phyloP scores from a whole-genome alignment of 495 filamentous ascomycete species.

The Neurospora intermedia region DNA sequence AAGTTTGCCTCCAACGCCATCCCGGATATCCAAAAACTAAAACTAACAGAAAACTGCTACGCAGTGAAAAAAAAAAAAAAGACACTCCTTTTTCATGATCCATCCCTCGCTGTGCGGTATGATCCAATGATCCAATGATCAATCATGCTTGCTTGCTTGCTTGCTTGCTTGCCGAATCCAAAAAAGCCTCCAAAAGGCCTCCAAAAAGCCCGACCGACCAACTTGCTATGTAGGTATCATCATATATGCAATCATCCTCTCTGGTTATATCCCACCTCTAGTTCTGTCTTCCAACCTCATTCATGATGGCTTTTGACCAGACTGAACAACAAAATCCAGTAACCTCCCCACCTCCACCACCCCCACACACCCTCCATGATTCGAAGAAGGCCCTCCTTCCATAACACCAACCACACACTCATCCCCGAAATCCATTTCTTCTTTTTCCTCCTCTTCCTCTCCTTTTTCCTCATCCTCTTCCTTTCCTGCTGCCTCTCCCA shows the following conservation, averaged over 20 bases:
- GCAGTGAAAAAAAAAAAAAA: background rate
- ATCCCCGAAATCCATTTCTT: slow-evolving; percentile 15
- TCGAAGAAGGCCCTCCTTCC: slow-evolving; percentile 23
- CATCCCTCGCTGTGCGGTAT: background rate
- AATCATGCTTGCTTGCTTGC: background rate
- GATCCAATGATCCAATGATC: background rate
- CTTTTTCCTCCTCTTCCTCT: too few relatives aligned
- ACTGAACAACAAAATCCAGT: slow-evolving; percentile 1
- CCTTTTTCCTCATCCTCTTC: background rate
- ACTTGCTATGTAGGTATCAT: background rate
- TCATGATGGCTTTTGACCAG: background rate
- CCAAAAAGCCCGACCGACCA: background rate
- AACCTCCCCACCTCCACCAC: slow-evolving; percentile 33
- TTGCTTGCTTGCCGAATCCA: background rate
- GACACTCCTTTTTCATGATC: background rate
- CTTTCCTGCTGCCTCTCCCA: background rate
- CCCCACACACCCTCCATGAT: slow-evolving; percentile 19
- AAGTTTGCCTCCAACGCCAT: background rate
- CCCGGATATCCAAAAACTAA: background rate
- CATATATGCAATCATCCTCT: background rate
- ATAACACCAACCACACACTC: slow-evolving; percentile 35
- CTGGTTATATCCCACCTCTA: background rate
- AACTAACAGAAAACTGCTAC: background rate
- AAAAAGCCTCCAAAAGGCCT: background rate
- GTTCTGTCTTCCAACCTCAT: background rate